These are phyloP conservation scores for Ogataea neopini DNA, from an alignment of 805 yeast genomes.

Conservation along the genomic window DNA sequence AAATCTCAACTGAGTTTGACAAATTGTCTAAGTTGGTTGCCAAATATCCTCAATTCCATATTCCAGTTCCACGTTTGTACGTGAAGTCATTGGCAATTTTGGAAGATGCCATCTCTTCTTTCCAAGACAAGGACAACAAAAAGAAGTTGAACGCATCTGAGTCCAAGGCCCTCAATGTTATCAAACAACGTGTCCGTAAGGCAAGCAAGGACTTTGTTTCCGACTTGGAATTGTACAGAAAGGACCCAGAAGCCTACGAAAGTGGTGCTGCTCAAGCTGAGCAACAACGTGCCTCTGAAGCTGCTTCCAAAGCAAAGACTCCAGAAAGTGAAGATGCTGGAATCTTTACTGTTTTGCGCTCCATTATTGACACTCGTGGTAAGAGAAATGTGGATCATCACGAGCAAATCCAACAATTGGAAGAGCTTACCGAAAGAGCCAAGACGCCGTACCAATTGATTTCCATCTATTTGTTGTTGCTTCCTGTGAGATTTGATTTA, in stretches of 20 bases:
- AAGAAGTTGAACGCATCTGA: conserved; percentile 80
- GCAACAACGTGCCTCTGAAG: conserved; percentile 38
- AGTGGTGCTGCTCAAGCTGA: conserved; percentile 42
- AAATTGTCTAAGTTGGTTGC: conserved; percentile 64
- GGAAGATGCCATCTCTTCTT: conserved; percentile 63
- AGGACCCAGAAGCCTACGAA: conserved; percentile 75
- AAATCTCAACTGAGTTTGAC: conserved; percentile 76
- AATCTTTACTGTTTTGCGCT: conserved; percentile 71
- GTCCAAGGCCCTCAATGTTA: conserved; percentile 82
- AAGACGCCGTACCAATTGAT: conserved; percentile 72
- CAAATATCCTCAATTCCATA: conserved; percentile 74
- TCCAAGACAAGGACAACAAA: conserved; percentile 49
- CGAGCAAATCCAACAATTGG: conserved; percentile 76
- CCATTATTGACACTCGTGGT: conserved; percentile 88
- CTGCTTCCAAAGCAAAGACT: conserved; percentile 35
- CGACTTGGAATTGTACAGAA: conserved; percentile 59
- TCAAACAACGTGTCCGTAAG: conserved; percentile 86
- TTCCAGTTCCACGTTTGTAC: conserved; percentile 69
- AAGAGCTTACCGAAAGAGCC: conserved; percentile 54
- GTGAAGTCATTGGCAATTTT: conserved; percentile 68
- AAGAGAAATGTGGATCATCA: conserved; percentile 85
- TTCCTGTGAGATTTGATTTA: conserved; percentile 87
- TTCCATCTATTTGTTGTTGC: conserved; percentile 72
- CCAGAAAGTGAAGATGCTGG: conserved; percentile 35
- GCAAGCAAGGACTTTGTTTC: conserved; percentile 66